Evolutionary conservation across 75 land plant genomes (phyloP), one percentile per base, ranked within the genome.

Genomic region (Pinus tabuliformis): DNA sequence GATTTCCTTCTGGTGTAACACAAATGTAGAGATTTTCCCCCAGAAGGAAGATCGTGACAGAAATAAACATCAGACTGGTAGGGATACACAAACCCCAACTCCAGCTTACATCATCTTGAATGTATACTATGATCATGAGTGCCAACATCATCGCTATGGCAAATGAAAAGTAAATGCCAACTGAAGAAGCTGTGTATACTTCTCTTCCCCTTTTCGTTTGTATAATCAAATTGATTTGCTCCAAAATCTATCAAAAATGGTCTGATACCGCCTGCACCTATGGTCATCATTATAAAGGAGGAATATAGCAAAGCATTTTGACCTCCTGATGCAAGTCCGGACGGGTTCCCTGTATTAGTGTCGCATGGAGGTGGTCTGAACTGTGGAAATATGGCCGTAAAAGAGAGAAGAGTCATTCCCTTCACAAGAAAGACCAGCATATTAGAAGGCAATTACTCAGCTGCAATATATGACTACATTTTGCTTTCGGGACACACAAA

Each of bases 231-330:
- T 42, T 92, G 94, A 59, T 92, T 92, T n/a, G 89, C 90, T 11
- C 92, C 94, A 56, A 92, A 92, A 0, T 92, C 86, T 26, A 87
- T 62, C 82, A 80, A 87, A 80, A 90, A 92, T 21, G 94, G 94
- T 81, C 91, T 68, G 26, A 92, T 85, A 4, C 94, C 92, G 2
- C 81, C 90, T 1, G 85, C 57, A 28, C 89, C 94, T 2, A 90
- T 68, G 0, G 87, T 36, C n/a, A 92, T 66, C 37, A 90, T 56
- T 4, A 58, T 81, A 4, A 92, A 77, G 33, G 85, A 80, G 13
- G 73, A 16, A 18, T 82, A 56, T 0, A 92, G 75, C 16, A 90
- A 2, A n/a, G 75, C 83, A 16, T 86, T 54, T 57, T 92, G 94
- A 13, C 73, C 5, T 14, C 16, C 1, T 7, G 59, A 78, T 17